A percentile compares a stretch with the other conserved stretches of the same genome.
Evolutionary conservation across 495 filamentous ascomycete genomes (phyloP).

Genomic region (Penicillium angulare): DNA sequence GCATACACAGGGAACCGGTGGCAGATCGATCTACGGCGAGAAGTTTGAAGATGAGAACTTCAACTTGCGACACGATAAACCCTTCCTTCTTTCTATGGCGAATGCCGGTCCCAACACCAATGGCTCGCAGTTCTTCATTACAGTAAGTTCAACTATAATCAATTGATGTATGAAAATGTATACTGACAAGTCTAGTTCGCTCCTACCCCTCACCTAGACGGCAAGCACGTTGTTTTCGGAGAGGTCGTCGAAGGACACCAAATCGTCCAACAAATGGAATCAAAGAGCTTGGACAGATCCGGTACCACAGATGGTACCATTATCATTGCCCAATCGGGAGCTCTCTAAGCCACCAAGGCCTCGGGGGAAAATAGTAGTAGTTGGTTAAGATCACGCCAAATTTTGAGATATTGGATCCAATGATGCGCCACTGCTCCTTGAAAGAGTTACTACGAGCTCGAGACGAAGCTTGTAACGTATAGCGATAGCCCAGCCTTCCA

Average conservation of each 20-base stretch:
- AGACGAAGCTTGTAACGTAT: too few relatives aligned
- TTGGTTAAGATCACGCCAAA: too few relatives aligned
- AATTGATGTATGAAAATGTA: neutral
- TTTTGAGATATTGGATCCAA: too few relatives aligned
- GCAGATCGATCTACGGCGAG: conserved; percentile 86
- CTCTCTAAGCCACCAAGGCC: too few relatives aligned
- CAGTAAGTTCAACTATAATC: conserved; percentile 38
- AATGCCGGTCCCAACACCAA: conserved; percentile 77
- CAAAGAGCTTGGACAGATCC: neutral
- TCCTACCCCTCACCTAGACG: conserved; percentile 74
- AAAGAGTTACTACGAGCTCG: too few relatives aligned
- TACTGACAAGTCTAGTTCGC: conserved; percentile 41
- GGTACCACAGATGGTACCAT: neutral
- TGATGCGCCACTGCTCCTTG: too few relatives aligned
- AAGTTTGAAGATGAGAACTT: conserved; percentile 94
- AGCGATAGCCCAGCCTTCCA: too few relatives aligned
- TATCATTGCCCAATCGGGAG: too few relatives aligned
- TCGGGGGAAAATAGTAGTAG: neutral
- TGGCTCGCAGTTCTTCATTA: conserved; percentile 90
- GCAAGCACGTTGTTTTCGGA: conserved; percentile 93
- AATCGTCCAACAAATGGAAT: neutral
- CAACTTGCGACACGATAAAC: conserved; percentile 67
- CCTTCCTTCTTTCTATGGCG: conserved; percentile 86
- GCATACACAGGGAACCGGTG: conserved; percentile 64
- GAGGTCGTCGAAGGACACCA: conserved; percentile 3